A percentile compares a stretch with the other conserved stretches of the same genome.
phyloP scores from a whole-genome alignment of 2,329 filamentous ascomycete genomes.

The Hypoxylon sp. region DNA sequence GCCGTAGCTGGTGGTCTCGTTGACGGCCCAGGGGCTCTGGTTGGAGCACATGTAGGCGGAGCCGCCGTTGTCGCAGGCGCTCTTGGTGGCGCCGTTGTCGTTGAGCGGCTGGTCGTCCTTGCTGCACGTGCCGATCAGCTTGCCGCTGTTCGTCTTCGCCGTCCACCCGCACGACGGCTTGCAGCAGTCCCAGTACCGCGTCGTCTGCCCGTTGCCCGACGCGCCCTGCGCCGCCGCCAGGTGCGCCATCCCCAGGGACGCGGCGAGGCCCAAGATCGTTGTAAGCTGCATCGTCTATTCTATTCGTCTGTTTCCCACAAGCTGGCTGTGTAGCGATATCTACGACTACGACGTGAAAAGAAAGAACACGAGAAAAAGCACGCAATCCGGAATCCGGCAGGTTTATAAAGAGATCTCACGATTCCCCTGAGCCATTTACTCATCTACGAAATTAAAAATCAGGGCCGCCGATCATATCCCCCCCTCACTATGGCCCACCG shows the following conservation, averaged over 20 bases:
- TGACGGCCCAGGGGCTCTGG: slow-evolving; percentile 74
- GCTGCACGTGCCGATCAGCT: slow-evolving; percentile 68
- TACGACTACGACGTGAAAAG: not conserved
- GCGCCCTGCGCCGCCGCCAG: slow-evolving; percentile 47
- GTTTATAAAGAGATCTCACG: slow-evolving; percentile 33
- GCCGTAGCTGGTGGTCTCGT: slow-evolving; percentile 71
- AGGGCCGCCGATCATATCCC: slow-evolving; percentile 23
- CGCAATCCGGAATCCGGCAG: slow-evolving; percentile 28
- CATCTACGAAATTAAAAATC: slow-evolving; percentile 5
- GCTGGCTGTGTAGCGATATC: not conserved
- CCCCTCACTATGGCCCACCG: slow-evolving; percentile 36
- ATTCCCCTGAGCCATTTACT: slow-evolving; percentile 11
- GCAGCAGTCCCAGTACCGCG: slow-evolving; percentile 76
- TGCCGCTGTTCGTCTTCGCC: slow-evolving; percentile 67
- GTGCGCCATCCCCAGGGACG: slow-evolving; percentile 30
- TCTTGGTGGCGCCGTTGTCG: slow-evolving; percentile 61
- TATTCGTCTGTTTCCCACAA: slow-evolving; percentile 5
- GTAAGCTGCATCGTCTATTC: slow-evolving; percentile 48
- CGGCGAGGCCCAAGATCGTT: slow-evolving; percentile 39
- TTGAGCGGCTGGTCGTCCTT: slow-evolving; percentile 68
- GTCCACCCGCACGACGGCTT: slow-evolving; percentile 77
- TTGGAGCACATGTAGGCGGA: slow-evolving; percentile 72
- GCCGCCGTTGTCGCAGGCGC: slow-evolving; percentile 70
- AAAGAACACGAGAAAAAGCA: slow-evolving; percentile 17
- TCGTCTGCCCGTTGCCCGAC: slow-evolving; percentile 53